phyloP scores from a whole-genome alignment of 768 basidiomycete species.

The Boletus patriciae region DNA sequence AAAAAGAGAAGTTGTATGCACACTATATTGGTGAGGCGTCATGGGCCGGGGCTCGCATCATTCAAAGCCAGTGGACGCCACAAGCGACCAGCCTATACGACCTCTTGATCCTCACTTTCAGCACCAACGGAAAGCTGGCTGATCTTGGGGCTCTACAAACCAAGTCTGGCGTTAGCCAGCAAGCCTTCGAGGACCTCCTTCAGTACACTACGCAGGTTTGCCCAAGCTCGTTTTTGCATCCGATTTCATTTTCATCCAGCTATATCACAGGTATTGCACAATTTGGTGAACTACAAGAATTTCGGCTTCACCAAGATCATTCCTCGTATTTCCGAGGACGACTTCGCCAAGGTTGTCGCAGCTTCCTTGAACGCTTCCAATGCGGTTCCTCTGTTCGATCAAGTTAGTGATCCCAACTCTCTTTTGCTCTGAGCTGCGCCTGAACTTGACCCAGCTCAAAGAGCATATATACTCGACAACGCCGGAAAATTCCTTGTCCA shows the following conservation, averaged over 20 bases:
- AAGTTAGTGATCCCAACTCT: constrained; percentile 39
- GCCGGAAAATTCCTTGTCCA: constrained; percentile 67
- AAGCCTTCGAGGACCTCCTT: constrained; percentile 68
- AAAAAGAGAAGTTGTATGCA: constrained; percentile 75
- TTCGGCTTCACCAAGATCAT: constrained; percentile 88
- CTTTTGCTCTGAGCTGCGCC: neutral
- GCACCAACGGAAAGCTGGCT: constrained; percentile 54
- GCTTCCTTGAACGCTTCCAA: constrained; percentile 58
- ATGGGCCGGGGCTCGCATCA: constrained; percentile 84
- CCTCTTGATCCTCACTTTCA: constrained; percentile 68
- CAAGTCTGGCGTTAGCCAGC: constrained; percentile 50
- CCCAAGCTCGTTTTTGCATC: neutral
- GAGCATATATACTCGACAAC: constrained; percentile 67
- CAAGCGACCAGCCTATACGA: constrained; percentile 68
- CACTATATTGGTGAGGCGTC: constrained; percentile 70
- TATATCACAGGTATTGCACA: constrained; percentile 38
- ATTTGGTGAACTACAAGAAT: constrained; percentile 65
- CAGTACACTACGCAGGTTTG: constrained; percentile 73
- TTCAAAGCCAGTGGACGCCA: constrained; percentile 81
- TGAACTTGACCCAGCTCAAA: constrained; percentile 50
- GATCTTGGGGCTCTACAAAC: constrained; percentile 55
- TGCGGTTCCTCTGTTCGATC: constrained; percentile 61
- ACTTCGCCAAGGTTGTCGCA: constrained; percentile 62
- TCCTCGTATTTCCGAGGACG: constrained; percentile 61
- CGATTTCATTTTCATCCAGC: neutral